Conservation (phyloP, 495 filamentous ascomycete species). For the Neurospora cerealis region DNA sequence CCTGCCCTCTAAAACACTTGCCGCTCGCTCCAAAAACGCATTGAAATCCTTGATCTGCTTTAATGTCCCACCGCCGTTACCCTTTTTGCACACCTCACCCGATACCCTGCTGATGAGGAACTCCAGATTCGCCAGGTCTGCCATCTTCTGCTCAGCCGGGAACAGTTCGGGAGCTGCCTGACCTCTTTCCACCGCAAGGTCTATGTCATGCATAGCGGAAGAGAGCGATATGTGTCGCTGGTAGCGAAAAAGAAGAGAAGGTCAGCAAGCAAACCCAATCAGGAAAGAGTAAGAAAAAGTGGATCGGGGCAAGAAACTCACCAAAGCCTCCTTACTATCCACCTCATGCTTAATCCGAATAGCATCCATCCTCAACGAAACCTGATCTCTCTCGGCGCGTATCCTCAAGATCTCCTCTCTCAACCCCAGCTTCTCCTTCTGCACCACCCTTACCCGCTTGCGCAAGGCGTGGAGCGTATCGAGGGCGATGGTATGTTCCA, state of each 20-base stretch:
- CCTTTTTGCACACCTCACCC: constrained; percentile 31
- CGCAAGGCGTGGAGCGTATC: constrained; percentile 56
- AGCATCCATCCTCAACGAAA: constrained; percentile 60
- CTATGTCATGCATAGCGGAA: constrained; percentile 45
- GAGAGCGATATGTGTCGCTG: constrained; percentile 40
- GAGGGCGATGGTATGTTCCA: constrained; percentile 50
- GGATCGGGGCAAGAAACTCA: constrained; percentile 11
- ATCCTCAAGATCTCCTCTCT: constrained; percentile 55
- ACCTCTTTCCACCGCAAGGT: constrained; percentile 40
- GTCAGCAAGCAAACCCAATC: background rate
- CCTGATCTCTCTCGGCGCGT: constrained; percentile 52
- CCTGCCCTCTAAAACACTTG: constrained; percentile 37
- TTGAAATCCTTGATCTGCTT: constrained; percentile 47
- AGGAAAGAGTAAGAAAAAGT: background rate
- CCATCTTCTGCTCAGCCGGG: constrained; percentile 26
- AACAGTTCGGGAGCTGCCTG: constrained; percentile 29
- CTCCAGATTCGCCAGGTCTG: constrained; percentile 37
- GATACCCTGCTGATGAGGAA: constrained; percentile 37
- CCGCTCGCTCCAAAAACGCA: constrained; percentile 43
- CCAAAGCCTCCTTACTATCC: constrained; percentile 36
- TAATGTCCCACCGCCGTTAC: constrained; percentile 37
- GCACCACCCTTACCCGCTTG: constrained; percentile 50
- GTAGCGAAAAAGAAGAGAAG: constrained; percentile 7
- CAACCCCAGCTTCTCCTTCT: constrained; percentile 54
- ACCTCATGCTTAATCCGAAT: constrained; percentile 50